Evolutionary conservation across 345 rosid species (phyloP).

Genomic region (Corymbia maculata): DNA sequence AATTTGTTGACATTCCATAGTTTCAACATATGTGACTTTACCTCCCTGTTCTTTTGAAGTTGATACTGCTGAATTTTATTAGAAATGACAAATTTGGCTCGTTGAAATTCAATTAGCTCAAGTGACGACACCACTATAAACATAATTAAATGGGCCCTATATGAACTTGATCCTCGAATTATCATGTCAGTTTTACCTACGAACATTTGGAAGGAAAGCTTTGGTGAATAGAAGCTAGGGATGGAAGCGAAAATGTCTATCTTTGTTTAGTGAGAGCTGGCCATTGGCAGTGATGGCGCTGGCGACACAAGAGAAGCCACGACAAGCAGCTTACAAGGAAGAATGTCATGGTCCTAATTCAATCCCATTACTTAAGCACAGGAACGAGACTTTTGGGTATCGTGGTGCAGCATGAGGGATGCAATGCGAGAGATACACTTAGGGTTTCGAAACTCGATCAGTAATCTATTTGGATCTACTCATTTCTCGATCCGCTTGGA

Average conservation of each 20-base stretch:
- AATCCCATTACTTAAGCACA: background rate
- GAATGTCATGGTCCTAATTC: background rate
- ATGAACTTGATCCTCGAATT: background rate
- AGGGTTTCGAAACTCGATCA: background rate
- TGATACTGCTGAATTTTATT: background rate
- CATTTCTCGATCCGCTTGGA: background rate
- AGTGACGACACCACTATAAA: background rate
- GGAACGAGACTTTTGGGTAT: background rate
- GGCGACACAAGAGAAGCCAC: background rate
- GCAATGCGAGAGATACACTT: background rate
- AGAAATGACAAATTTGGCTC: background rate
- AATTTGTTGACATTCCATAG: background rate
- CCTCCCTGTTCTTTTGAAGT: accelerated
- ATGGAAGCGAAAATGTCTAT: background rate
- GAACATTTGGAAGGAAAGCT: background rate
- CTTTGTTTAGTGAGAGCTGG: background rate
- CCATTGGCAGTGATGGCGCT: background rate
- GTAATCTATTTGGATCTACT: background rate
- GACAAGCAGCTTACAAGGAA: background rate
- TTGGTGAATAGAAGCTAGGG: background rate
- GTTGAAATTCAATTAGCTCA: background rate
- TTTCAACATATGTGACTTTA: background rate
- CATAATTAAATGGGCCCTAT: background rate
- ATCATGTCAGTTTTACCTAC: background rate
- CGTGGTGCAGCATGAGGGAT: background rate